These are phyloP conservation scores for Moesziomyces sp. DNA, from an alignment of 1,284 basidiomycete species.

Conservation along the genomic window DNA sequence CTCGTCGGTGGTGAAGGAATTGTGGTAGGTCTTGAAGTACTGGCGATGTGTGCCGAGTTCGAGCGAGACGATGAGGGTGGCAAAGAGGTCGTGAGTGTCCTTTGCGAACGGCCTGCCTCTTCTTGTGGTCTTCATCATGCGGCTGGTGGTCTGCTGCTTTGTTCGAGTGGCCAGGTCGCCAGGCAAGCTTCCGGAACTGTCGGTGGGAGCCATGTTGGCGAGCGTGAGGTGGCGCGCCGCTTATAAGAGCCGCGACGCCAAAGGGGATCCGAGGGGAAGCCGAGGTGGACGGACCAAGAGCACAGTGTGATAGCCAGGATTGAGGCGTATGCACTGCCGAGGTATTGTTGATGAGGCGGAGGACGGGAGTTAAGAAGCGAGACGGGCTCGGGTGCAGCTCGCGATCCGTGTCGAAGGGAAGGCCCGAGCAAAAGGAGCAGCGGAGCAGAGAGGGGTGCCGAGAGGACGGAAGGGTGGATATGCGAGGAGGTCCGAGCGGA, in stretches of 20 bases:
- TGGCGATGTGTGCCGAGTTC: slow-evolving; percentile 89
- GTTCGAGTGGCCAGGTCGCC: slow-evolving; percentile 50
- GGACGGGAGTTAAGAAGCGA: too few relatives aligned
- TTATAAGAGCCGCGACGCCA: slow-evolving; percentile 11
- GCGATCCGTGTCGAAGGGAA: too few relatives aligned
- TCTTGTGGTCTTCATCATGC: slow-evolving; percentile 65
- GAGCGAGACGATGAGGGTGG: slow-evolving; percentile 93
- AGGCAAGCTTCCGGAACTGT: slow-evolving; percentile 45
- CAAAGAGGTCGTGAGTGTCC: slow-evolving; percentile 98
- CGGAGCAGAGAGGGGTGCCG: neutral
- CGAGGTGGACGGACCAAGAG: too few relatives aligned
- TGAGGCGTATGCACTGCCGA: too few relatives aligned
- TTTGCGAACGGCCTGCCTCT: slow-evolving; percentile 61
- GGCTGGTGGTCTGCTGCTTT: slow-evolving; percentile 60
- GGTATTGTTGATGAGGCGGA: too few relatives aligned
- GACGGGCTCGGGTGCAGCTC: too few relatives aligned
- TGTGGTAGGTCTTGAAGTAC: slow-evolving; percentile 92
- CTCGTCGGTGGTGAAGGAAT: slow-evolving; percentile 97
- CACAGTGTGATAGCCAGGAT: too few relatives aligned
- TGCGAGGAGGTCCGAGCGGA: neutral
- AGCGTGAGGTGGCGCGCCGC: neutral
- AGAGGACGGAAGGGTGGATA: neutral
- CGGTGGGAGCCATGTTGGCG: slow-evolving; percentile 35
- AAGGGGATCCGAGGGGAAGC: too few relatives aligned
- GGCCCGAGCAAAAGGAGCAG: too few relatives aligned